Evolutionary conservation across 1,284 basidiomycete species (phyloP).

Genomic region (Phaffia rhodozyma): DNA sequence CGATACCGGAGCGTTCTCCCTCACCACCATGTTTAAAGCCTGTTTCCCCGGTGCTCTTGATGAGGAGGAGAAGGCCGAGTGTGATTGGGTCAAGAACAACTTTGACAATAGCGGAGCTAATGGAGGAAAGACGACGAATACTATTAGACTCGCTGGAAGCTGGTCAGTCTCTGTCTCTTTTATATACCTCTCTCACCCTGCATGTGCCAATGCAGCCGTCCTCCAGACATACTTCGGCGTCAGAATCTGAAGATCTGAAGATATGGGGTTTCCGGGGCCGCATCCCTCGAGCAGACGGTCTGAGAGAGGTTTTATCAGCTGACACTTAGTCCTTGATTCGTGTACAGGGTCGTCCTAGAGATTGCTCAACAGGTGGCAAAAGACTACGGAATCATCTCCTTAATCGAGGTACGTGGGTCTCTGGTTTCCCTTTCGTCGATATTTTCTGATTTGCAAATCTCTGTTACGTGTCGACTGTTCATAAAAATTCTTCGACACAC

Average conservation of each 20-base stretch:
- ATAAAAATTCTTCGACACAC: background rate
- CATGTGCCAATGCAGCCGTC: too few species aligned
- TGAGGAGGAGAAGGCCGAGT: constrained; percentile 67
- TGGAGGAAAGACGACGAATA: constrained; percentile 50
- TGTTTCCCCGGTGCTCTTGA: constrained; percentile 80
- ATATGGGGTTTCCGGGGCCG: too few species aligned
- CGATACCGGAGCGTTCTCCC: constrained; percentile 87
- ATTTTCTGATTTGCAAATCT: constrained; percentile 45
- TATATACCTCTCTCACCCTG: background rate
- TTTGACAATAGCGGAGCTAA: constrained; percentile 73
- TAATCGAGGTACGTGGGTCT: constrained; percentile 28
- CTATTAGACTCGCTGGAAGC: constrained; percentile 68
- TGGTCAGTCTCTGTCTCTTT: constrained; percentile 34
- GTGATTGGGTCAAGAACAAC: constrained; percentile 68
- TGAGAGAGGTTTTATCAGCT: constrained; percentile 3
- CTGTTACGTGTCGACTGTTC: too few species aligned
- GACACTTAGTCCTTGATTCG: background rate
- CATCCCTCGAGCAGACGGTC: too few species aligned
- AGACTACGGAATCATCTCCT: constrained; percentile 44
- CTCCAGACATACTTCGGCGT: too few species aligned
- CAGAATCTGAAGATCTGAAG: too few species aligned
- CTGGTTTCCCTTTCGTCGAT: constrained; percentile 34
- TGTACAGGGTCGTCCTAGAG: constrained; percentile 56
- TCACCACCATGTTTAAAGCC: constrained; percentile 96
- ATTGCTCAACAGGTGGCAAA: constrained; percentile 48